These are phyloP conservation scores for Talaromyces albobiverticillius DNA, from an alignment of 2,329 filamentous ascomycete genomes.

Conservation along the genomic window DNA sequence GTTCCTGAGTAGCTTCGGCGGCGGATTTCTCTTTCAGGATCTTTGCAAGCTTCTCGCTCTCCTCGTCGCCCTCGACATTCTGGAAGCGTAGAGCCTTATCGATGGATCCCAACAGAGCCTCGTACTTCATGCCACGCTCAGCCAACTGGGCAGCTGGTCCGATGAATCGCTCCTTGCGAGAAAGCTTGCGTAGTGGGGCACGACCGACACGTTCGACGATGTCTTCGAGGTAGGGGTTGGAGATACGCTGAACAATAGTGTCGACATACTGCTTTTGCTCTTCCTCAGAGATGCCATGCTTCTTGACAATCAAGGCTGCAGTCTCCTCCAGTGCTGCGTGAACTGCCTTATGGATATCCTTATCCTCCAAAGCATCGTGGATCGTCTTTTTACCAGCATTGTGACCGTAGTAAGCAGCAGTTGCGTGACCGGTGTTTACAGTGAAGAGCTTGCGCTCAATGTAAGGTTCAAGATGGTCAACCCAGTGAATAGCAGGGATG, in stretches of 20 bases:
- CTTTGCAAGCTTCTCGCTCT: conserved; percentile 80
- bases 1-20: conserved; percentile 71
- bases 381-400: conserved; percentile 81
- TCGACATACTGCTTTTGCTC: conserved; percentile 86
- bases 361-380: conserved; percentile 81
- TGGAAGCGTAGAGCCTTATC: conserved; percentile 96
- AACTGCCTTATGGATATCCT: conserved; percentile 75
- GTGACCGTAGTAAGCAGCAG: conserved; percentile 93
- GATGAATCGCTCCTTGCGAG: conserved; percentile 93
- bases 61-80: conserved; percentile 86
- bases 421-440: conserved; percentile 97
- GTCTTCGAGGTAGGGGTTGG: conserved; percentile 90
- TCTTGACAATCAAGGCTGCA: conserved; percentile 76
- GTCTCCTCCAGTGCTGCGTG: conserved; percentile 80
- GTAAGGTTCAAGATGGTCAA: conserved; percentile 85
- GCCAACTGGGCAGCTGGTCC: conserved; percentile 87
- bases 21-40: conserved; percentile 74
- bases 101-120: conserved; percentile 73
- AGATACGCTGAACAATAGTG: conserved; percentile 88
- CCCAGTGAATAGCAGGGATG: conserved; percentile 89
- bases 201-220: conserved; percentile 92
- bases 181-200: conserved; percentile 88
- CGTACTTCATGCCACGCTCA: conserved; percentile 70
- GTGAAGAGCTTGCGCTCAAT: conserved; percentile 99
- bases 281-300: conserved; percentile 72